Conservation (phyloP, 2,329 filamentous ascomycete genomes). For the Colletotrichum sojae region DNA sequence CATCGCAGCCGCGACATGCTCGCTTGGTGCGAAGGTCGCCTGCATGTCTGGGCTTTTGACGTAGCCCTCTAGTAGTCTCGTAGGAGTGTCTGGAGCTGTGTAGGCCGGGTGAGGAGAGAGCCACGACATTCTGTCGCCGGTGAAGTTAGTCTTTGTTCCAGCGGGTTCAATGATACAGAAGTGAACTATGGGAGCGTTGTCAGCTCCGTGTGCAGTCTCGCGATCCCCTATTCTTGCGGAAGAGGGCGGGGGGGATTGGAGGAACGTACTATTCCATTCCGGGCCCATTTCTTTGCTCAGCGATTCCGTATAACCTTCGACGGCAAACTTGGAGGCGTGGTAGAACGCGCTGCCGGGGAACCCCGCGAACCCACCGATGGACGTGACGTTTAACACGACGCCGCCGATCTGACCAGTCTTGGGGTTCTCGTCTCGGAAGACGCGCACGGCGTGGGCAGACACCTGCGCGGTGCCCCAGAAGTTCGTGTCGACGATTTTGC, state of each 20-base stretch:
- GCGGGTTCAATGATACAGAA: constrained; percentile 60
- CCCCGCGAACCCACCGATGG: constrained; percentile 61
- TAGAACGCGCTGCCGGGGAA: constrained; percentile 55
- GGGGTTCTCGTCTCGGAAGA: constrained; percentile 55
- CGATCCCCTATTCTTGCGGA: not conserved
- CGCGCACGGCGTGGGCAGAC: constrained; percentile 51
- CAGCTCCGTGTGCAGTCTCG: not conserved
- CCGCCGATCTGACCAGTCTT: constrained; percentile 56
- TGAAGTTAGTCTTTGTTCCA: constrained; percentile 54
- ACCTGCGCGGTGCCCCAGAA: constrained; percentile 59
- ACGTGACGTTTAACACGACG: constrained; percentile 68
- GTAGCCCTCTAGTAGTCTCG: constrained; percentile 39
- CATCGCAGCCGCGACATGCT: constrained; percentile 13
- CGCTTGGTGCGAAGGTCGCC: constrained; percentile 6
- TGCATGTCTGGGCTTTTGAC: constrained; percentile 24
- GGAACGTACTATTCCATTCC: constrained; percentile 57
- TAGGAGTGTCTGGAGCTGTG: constrained; percentile 48
- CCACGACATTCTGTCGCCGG: constrained; percentile 42
- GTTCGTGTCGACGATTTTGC: constrained; percentile 54
- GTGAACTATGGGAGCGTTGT: constrained; percentile 48
- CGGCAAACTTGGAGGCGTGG: constrained; percentile 59
- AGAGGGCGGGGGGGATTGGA: no score
- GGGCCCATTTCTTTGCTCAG: constrained; percentile 59
- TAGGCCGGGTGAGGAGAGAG: constrained; percentile 55
- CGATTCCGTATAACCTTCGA: constrained; percentile 63